phyloP scores from a whole-genome alignment of 2,329 filamentous ascomycete genomes.

The Stachybotrys echinatus region DNA sequence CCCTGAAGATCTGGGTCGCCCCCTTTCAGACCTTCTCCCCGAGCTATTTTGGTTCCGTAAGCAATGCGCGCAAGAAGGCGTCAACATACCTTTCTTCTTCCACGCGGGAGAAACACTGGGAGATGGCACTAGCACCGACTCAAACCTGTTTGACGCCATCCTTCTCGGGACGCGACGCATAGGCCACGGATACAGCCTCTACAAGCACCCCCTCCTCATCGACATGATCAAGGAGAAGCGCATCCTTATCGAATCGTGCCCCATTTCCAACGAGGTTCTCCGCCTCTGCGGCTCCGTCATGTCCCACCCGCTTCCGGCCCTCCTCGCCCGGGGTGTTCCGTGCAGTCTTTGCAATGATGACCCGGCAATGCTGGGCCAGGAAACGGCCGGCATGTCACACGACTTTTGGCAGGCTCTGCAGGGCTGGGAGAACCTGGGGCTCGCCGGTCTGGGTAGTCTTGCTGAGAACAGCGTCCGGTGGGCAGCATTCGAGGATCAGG shows the following conservation, averaged over 20 bases:
- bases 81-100: slow-evolving; percentile 92
- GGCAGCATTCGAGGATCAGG: slow-evolving; percentile 82
- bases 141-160: slow-evolving; percentile 84
- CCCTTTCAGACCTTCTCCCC: slow-evolving; percentile 71
- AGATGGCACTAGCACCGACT: slow-evolving; percentile 65
- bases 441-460: slow-evolving; percentile 79
- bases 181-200: slow-evolving; percentile 82
- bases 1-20: slow-evolving; percentile 74
- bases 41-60: slow-evolving; percentile 93
- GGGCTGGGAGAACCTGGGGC: slow-evolving; percentile 84
- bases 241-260: slow-evolving; percentile 85
- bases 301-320: slow-evolving; percentile 74
- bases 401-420: slow-evolving; percentile 94
- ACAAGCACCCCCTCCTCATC: slow-evolving; percentile 84
- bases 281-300: slow-evolving; percentile 72
- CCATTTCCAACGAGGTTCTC: slow-evolving; percentile 84
- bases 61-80: slow-evolving; percentile 68
- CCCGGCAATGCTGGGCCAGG: slow-evolving; percentile 81
- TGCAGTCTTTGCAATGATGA: slow-evolving; percentile 89
- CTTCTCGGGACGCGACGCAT: slow-evolving; percentile 83
- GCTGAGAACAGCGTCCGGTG: slow-evolving; percentile 91
- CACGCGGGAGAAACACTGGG: slow-evolving; percentile 88
- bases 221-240: slow-evolving; percentile 85
- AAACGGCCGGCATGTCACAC: slow-evolving; percentile 75
- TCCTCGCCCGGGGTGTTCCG: slow-evolving; percentile 77